Evolutionary conservation across 1,139 yeast genomes (phyloP), one percentile per base, ranked within the genome.

Genomic region (Lodderomyces parapsilosis): DNA sequence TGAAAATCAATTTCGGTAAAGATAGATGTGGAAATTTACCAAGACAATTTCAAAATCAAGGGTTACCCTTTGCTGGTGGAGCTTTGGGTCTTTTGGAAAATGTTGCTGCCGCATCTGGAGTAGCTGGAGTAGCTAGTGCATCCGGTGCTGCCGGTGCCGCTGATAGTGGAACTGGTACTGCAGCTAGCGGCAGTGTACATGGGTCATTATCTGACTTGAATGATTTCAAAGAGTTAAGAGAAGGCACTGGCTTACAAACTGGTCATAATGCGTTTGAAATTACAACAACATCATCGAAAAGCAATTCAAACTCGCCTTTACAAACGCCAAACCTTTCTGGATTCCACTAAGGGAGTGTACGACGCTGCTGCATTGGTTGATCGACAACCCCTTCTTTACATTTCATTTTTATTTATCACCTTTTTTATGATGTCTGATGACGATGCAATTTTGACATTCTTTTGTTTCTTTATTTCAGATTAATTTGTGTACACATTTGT

Each of bases 1-100:
- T 85, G 49, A 86, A 85, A 56, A 81, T 88, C 36, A 85, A 79
- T 56, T 90, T 87, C 59, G 96, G 97, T 47, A 86, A 86, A 63
- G 97, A 91, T 63, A 76, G 96, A 57, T 93, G 98, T 65, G 97
- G 95, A 23, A 88, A 89, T 59, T 76, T 84, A 49, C 90, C 90
- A 47, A 76, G 83, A 55, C 75, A 70, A 53, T 70, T 70, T 49
- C 74, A 68, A 53, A 59, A 56, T 45, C 69, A 66, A 33, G 37
- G 36, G 11, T 2, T 33, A 18, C 25, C 25, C 13, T 27, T 33
- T 8, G 39, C 37, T 38, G 47, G 47, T 33, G 51, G 49, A 23
- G 53, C 50, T 27, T 40, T 52, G 22, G 51, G 48, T 19, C 53
- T 53, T 22, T 48, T 59, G 30, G 62, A 59, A 34, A 55, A 49